These are phyloP conservation scores for Ambrosia artemisiifolia DNA, from an alignment of 129 eudicot genomes.

Conservation along the genomic window DNA sequence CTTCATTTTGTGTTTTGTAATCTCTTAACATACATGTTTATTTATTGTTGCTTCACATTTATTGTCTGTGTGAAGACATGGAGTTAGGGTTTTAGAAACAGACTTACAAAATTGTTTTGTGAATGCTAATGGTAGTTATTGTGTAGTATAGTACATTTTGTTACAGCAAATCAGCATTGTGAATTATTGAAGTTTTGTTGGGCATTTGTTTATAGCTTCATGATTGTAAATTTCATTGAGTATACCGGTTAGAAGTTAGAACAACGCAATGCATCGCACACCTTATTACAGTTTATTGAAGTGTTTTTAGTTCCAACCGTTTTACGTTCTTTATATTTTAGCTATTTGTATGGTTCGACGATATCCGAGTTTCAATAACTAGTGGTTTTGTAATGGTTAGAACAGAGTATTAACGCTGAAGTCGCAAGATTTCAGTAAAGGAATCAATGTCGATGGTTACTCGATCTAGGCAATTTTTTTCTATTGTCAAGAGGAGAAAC, in stretches of 20 bases:
- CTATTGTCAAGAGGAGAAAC: slow-evolving; percentile 30
- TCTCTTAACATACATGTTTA: not conserved
- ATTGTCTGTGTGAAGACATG: slow-evolving; percentile 7
- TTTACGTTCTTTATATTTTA: not conserved
- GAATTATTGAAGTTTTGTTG: not conserved
- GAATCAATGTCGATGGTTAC: slow-evolving; percentile 51
- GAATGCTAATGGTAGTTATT: not conserved
- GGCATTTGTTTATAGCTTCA: not conserved
- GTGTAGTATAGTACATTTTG: slow-evolving; percentile 7
- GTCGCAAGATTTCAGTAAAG: slow-evolving; percentile 7
- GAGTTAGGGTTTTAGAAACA: not conserved
- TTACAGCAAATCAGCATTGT: not conserved
- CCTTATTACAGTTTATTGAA: not conserved
- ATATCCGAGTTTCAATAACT: not conserved
- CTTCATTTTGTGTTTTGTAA: slow-evolving; percentile 7
- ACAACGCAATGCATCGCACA: not conserved
- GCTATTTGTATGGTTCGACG: not conserved
- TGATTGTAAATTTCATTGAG: slow-evolving; percentile 5
- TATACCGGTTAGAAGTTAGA: not conserved
- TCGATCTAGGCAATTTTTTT: slow-evolving; percentile 43
- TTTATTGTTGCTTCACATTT: not conserved
- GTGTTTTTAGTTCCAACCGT: not conserved
- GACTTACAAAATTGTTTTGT: not conserved
- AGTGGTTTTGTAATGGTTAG: not conserved
- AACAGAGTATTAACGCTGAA: not conserved